Evolutionary conservation across 192 early-diverging fungal species (phyloP).

Genomic region (Backusella parvicylindrica): DNA sequence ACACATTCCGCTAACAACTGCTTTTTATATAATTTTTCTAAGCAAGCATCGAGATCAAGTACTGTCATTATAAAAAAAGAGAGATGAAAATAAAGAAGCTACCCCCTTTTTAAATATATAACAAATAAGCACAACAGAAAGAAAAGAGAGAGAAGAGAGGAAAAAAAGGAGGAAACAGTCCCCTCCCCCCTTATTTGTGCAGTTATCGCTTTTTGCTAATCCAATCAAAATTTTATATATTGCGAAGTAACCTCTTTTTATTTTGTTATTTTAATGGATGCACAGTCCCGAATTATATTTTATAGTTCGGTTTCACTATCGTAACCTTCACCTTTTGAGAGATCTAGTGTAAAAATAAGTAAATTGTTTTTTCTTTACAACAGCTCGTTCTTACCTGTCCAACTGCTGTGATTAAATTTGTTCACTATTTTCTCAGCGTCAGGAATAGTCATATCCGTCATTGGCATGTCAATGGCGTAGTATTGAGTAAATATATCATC

Average conservation of each 20-base stretch:
- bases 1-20: conserved; percentile 72
- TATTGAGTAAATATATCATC: neutral
- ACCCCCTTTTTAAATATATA: neutral
- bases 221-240: neutral
- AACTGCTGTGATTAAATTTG: neutral
- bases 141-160: neutral
- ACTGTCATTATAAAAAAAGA: conserved; percentile 32
- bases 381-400: neutral
- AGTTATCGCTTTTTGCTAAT: neutral
- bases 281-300: neutral
- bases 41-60: conserved; percentile 81
- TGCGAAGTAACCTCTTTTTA: neutral
- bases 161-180: neutral
- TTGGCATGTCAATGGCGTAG: neutral
- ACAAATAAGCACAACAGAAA: neutral
- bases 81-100: neutral
- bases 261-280: neutral
- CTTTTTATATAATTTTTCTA: conserved; percentile 68
- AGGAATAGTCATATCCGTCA: neutral
- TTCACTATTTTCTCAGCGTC: neutral
- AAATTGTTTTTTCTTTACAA: neutral
- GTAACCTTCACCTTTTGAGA: neutral
- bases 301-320: neutral
- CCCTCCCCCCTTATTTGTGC: neutral
- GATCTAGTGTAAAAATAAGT: neutral